Percentiles rank a stretch among this genome's conserved stretches.
Conservation (phyloP, 768 basidiomycete genomes). For the Amanita rubescens region DNA sequence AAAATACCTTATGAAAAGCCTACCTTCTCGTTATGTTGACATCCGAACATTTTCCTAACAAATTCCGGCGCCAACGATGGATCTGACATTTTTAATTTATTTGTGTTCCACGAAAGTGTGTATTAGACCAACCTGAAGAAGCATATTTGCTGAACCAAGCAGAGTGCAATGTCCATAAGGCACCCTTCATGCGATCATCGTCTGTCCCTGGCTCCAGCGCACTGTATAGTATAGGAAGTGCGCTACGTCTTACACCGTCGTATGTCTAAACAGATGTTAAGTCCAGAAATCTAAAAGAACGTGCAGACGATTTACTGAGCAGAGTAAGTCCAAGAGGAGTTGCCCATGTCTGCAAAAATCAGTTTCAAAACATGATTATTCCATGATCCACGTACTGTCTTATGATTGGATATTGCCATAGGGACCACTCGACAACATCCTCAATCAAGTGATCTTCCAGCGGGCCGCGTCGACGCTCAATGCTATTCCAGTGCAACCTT, state of each 20-base stretch:
- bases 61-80: constrained; percentile 56
- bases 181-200: constrained; percentile 90
- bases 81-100: constrained; percentile 33
- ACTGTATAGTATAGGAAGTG: constrained; percentile 48
- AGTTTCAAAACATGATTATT: constrained; percentile 16
- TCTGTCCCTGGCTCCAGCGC: constrained; percentile 64
- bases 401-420: constrained; percentile 66
- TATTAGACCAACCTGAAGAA: constrained; percentile 30
- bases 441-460: constrained; percentile 61
- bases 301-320: constrained; percentile 27
- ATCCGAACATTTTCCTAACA: constrained; percentile 53
- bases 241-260: constrained; percentile 62
- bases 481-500: constrained; percentile 63
- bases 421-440: constrained; percentile 66
- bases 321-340: constrained; percentile 41
- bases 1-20: not conserved
- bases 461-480: constrained; percentile 55
- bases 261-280: constrained; percentile 36
- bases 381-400: constrained; percentile 27
- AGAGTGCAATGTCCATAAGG: constrained; percentile 69
- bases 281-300: not conserved
- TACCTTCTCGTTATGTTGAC: constrained; percentile 83
- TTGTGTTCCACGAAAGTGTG: not conserved
- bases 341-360: constrained; percentile 31
- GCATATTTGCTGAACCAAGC: constrained; percentile 57